Conservation (phyloP, 2,329 filamentous ascomycete genomes). For the Fusarium udum region DNA sequence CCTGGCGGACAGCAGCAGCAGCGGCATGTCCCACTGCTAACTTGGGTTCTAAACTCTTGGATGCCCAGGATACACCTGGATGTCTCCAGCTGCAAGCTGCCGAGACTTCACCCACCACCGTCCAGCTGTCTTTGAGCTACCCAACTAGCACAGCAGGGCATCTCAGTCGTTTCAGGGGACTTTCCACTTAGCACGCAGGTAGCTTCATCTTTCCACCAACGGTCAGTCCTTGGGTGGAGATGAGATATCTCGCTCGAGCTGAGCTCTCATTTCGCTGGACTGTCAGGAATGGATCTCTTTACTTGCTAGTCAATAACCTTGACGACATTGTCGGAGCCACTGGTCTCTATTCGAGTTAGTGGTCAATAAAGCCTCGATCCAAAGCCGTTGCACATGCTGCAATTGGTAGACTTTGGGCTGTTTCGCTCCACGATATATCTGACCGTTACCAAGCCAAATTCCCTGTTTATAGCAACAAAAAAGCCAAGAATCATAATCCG, state of each 20-base stretch:
- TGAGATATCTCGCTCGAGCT: constrained; percentile 32
- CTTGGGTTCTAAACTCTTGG: constrained; percentile 8
- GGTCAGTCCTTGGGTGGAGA: constrained; percentile 28
- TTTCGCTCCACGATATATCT: constrained; percentile 25
- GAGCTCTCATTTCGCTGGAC: constrained; percentile 27
- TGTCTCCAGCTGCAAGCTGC: constrained; percentile 26
- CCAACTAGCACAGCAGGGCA: constrained; percentile 29
- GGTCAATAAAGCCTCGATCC: constrained; percentile 3
- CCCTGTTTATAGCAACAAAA: constrained; percentile 31
- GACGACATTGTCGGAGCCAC: constrained; percentile 8
- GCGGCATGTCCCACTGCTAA: constrained; percentile 19
- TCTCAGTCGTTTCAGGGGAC: constrained; percentile 33
- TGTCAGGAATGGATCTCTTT: constrained; percentile 19
- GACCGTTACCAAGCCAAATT: constrained; percentile 24
- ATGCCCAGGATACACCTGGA: constrained; percentile 37
- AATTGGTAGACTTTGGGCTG: constrained; percentile 10
- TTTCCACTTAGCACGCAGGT: constrained; percentile 24
- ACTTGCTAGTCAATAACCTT: constrained; percentile 21
- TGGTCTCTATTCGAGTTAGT: constrained; percentile 9
- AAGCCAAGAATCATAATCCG: constrained; percentile 29
- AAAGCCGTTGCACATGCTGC: not conserved
- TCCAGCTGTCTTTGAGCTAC: constrained; percentile 14
- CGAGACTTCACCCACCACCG: constrained; percentile 27
- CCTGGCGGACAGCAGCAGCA: constrained; percentile 26
- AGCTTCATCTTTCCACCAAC: constrained; percentile 36